A percentile compares a stretch with the other conserved stretches of the same genome.
Conservation (phyloP, 2,329 filamentous ascomycete species). For the Periconia digitata region DNA sequence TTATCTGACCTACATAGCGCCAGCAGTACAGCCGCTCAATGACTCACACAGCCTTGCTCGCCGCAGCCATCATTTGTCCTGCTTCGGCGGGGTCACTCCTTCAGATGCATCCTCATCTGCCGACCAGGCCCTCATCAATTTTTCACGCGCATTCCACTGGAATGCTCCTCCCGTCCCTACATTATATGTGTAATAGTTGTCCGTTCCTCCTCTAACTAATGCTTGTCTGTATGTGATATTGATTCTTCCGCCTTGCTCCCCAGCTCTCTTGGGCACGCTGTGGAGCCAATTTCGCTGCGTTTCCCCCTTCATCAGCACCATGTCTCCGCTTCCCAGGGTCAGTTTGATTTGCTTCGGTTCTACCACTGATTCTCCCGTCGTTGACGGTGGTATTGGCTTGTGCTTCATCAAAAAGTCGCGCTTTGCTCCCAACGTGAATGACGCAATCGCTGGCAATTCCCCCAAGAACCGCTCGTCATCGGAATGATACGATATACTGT, state of each 20-base stretch:
- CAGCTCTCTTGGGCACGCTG: conserved; percentile 73
- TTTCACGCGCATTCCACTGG: conserved; percentile 62
- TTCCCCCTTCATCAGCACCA: conserved; percentile 74
- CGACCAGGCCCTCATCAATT: conserved; percentile 54
- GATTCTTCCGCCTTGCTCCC: conserved; percentile 63
- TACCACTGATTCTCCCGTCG: conserved; percentile 32
- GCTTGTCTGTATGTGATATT: conserved; percentile 80
- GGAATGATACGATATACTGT: conserved; percentile 78
- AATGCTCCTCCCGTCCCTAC: conserved; percentile 70
- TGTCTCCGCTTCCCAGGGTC: conserved; percentile 67
- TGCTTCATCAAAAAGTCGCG: conserved; percentile 80
- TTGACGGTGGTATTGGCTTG: conserved; percentile 57
- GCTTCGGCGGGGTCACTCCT: too few species aligned
- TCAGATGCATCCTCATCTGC: background rate
- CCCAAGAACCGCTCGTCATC: conserved; percentile 81
- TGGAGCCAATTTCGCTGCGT: conserved; percentile 78
- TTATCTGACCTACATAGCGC: conserved; percentile 10
- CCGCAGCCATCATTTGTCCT: too few species aligned
- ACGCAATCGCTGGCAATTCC: conserved; percentile 69
- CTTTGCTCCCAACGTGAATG: conserved; percentile 70
- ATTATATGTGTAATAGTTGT: conserved; percentile 86
- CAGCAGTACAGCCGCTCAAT: background rate
- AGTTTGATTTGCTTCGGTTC: conserved; percentile 53
- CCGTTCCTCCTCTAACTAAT: conserved; percentile 70
- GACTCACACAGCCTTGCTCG: conserved; percentile 11